Evolutionary conservation across 2,329 filamentous ascomycete species (phyloP), one percentile per base, ranked within the genome.

Genomic region (Grosmannia clavigera): DNA sequence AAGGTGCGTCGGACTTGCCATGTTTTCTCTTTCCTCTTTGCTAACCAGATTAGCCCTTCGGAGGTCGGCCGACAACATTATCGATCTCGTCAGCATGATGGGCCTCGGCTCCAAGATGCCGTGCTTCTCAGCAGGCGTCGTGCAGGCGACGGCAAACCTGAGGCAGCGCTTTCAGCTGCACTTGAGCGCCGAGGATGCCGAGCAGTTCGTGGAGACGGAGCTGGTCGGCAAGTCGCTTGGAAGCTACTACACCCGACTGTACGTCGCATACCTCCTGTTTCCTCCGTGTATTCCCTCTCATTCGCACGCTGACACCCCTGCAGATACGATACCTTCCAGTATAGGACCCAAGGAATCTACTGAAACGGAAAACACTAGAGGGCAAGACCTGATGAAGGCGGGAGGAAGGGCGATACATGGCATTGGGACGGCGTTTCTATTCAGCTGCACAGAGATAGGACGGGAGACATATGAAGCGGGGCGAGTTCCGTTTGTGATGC

Each of bases 201-300:
- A 91, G 71, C 81, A 81, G 52, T 92, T 88, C 75, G 88, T 94
- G 22, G 89, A 94, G 70, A 85, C 79, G 43, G 88, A 92, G 69
- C 74, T 94, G 68, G 81, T 94, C 66, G 84, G 78, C 64, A 94
- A 94, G 79, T 90, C 87, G 64, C 80, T 89, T 66, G 89, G 89
- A 64, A 92, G 88, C 72, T 94, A 94, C 74, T 92, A 92, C 71
- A 92, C 89, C 70, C 82, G 88, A 76, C 80, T 92, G 84, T 91
- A 75, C 78, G 87, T 72, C n/a, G n/a, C 16, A 46, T 38, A n/a
- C 31, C 0, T 7, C 19, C 25, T 31, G 14, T 5, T 25, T 38
- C n/a, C 12, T 22, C 9, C 12, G 33, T 12, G 35, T 19, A 9
- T 7, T 12, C 31, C 19, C 14, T 5, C 38, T n/a, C n/a, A 25